These are phyloP conservation scores for Kwoniella mangroviensis DNA, from an alignment of 768 basidiomycete species.

Conservation along the genomic window DNA sequence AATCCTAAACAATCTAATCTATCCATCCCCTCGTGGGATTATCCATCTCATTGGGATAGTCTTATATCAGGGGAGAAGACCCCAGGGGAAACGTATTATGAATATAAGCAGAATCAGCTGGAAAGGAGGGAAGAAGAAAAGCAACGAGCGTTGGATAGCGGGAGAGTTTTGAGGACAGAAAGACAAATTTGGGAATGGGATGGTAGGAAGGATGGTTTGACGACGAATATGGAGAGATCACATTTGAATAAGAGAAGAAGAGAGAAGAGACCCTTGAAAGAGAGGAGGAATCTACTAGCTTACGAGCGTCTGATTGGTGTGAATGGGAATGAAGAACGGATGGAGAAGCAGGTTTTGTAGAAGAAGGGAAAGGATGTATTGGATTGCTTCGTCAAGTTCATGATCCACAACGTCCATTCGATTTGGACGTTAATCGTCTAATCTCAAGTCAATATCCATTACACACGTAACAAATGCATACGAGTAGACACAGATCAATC, in stretches of 20 bases:
- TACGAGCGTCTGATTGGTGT: not conserved
- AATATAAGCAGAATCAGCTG: slow-evolving; percentile 6
- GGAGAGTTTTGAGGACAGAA: slow-evolving; percentile 30
- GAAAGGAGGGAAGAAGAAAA: slow-evolving; percentile 13
- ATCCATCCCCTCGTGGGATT: slow-evolving; percentile 8
- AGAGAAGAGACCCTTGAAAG: slow-evolving; percentile 37
- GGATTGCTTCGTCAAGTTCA: too few relatives aligned
- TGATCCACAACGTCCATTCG: too few relatives aligned
- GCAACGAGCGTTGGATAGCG: slow-evolving; percentile 21
- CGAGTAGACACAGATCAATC: not conserved
- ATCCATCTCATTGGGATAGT: slow-evolving; percentile 29
- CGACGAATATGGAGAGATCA: slow-evolving; percentile 35
- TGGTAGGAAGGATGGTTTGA: slow-evolving; percentile 32
- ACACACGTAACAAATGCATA: too few relatives aligned
- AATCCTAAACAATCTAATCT: not conserved
- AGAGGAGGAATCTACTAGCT: slow-evolving; percentile 24
- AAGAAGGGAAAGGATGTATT: not conserved
- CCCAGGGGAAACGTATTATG: slow-evolving; percentile 15
- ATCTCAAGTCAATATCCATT: too few relatives aligned
- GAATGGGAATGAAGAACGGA: not conserved
- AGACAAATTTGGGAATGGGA: slow-evolving; percentile 42
- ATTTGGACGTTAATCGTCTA: too few relatives aligned
- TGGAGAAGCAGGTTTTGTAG: not conserved
- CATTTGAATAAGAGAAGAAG: slow-evolving; percentile 45
- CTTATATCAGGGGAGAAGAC: slow-evolving; percentile 20